Conservation (phyloP, 257 asterid species). For the Sherardia arvensis region DNA sequence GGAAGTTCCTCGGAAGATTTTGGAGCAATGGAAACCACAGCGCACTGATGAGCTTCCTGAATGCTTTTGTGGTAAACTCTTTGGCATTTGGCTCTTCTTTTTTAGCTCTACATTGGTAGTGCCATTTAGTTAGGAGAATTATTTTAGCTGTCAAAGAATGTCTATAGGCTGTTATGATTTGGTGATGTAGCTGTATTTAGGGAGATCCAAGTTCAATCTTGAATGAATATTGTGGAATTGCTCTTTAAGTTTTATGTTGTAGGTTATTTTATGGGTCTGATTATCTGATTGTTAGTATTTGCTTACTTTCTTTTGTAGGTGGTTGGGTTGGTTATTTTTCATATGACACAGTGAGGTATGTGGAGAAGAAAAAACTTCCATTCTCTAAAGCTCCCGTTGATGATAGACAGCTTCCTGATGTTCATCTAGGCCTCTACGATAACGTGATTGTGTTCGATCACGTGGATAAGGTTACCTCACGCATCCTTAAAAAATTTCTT, state of each 20-base stretch:
- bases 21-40: conserved; percentile 1
- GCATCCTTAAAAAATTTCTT: neutral
- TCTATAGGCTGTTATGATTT: neutral
- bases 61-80: neutral
- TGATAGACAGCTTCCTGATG: conserved; percentile 87
- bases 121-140: neutral
- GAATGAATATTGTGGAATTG: neutral
- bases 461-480: conserved; percentile 72
- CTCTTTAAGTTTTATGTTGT: neutral
- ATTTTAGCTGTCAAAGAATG: neutral
- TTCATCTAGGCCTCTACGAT: conserved; percentile 96
- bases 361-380: conserved; percentile 84
- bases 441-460: conserved; percentile 93
- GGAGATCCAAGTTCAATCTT: neutral
- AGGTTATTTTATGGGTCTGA: neutral
- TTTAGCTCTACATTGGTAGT: neutral
- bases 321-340: conserved; percentile 99
- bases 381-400: conserved; percentile 76
- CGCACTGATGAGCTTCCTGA: neutral
- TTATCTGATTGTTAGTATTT: neutral
- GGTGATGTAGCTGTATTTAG: neutral
- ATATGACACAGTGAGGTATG: conserved; percentile 90
- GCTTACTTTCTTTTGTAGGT: conserved; percentile 46
- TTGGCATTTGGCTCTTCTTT: neutral
- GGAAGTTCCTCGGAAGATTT: neutral